Conservation (phyloP, 306 rosid species). For the Pyrus communis region DNA sequence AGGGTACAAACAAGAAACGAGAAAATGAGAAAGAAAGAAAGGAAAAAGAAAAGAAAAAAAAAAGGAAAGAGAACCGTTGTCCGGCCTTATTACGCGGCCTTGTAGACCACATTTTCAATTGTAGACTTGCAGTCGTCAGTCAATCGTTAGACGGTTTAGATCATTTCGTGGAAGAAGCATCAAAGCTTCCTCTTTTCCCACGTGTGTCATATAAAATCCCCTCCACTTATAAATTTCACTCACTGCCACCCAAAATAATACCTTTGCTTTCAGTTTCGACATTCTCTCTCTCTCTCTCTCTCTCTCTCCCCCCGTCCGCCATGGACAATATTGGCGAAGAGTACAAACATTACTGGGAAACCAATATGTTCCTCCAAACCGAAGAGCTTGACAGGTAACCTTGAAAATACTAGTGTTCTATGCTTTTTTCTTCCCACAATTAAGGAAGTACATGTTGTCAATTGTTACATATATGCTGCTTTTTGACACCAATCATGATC, state of each 20-base stretch:
- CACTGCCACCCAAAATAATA: no score
- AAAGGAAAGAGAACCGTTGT: no score
- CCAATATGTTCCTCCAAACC: conserved; percentile 57
- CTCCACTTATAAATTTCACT: conserved; percentile 1
- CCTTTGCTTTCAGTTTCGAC: neutral
- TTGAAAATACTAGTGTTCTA: neutral
- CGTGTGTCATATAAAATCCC: conserved; percentile 9
- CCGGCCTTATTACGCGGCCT: conserved; percentile 22
- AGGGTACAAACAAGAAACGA: no score
- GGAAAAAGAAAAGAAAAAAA: no score
- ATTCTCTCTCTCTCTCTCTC: neutral
- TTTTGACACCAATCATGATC: neutral
- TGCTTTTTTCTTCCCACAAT: neutral
- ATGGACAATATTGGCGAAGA: conserved; percentile 74
- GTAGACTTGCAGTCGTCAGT: neutral
- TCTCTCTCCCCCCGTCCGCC: neutral
- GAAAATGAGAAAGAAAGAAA: neutral
- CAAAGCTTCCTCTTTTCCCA: neutral
- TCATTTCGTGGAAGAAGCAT: conserved; percentile 18
- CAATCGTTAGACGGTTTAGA: conserved; percentile 7
- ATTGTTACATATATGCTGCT: neutral
- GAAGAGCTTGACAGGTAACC: conserved; percentile 69
- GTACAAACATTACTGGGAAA: conserved; percentile 62
- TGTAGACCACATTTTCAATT: neutral
- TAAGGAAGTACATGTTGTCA: neutral